Percentiles rank a stretch among this genome's conserved stretches.
phyloP scores from a whole-genome alignment of 2,329 filamentous ascomycete genomes.

The Penicillium sp. region DNA sequence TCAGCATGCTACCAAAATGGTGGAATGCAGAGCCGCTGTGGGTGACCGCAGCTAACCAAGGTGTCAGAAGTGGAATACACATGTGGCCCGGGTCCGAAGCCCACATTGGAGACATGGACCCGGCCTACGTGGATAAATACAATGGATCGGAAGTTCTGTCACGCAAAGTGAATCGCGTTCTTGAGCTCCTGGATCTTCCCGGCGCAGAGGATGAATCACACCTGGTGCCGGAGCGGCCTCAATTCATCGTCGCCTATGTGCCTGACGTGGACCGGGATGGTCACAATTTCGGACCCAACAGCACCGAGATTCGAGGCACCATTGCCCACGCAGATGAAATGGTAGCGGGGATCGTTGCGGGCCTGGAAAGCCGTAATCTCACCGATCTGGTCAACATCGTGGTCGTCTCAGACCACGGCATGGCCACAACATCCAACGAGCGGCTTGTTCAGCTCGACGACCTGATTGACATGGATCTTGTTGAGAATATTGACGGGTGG shows the following conservation, averaged over 20 bases:
- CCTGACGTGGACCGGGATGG: constrained; percentile 87
- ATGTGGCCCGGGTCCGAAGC: constrained; percentile 99
- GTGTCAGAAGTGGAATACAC: constrained; percentile 77
- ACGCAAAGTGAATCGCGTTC: constrained; percentile 73
- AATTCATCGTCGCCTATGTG: constrained; percentile 91
- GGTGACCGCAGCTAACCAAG: constrained; percentile 84
- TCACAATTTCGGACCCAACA: constrained; percentile 88
- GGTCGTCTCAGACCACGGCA: constrained; percentile 96
- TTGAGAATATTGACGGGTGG: constrained; percentile 91
- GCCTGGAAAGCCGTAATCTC: constrained; percentile 76
- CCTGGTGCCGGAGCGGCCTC: constrained; percentile 64
- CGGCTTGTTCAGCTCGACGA: constrained; percentile 88
- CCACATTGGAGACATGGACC: constrained; percentile 70
- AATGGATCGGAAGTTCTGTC: constrained; percentile 72
- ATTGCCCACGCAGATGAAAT: constrained; percentile 80
- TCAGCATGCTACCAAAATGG: constrained; percentile 83
- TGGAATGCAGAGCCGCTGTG: constrained; percentile 94
- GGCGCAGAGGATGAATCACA: constrained; percentile 61
- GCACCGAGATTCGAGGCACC: constrained; percentile 78
- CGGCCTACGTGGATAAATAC: constrained; percentile 79
- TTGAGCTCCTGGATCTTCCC: constrained; percentile 81
- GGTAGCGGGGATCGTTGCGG: constrained; percentile 72
- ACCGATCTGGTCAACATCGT: constrained; percentile 89
- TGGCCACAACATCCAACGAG: constrained; percentile 84
- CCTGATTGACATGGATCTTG: constrained; percentile 70